Conservation (phyloP, 2,329 filamentous ascomycete species). For the Hymenoscyphus infarciens region DNA sequence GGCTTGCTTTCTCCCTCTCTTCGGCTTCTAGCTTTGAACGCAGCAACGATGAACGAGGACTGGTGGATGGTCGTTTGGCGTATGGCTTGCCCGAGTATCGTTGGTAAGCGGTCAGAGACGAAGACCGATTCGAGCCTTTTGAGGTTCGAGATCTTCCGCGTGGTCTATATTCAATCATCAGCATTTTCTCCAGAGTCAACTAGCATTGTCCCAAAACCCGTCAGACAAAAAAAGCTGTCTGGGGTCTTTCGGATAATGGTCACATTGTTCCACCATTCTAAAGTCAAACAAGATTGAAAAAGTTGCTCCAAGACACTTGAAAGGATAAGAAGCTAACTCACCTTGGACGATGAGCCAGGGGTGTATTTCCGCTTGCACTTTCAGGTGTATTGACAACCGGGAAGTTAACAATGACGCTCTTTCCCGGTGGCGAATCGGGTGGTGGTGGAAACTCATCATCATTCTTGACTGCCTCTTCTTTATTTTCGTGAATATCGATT, state of each 20-base stretch:
- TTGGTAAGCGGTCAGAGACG: background rate
- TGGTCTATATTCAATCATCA: background rate
- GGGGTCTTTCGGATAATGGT: no score
- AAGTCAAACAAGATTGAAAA: no score
- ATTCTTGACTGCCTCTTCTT: background rate
- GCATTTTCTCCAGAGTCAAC: background rate
- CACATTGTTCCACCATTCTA: no score
- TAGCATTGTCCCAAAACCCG: background rate
- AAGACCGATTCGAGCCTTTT: background rate
- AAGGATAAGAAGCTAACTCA: background rate
- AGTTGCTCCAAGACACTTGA: no score
- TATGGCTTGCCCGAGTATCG: background rate
- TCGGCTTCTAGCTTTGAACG: background rate
- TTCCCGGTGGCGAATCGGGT: background rate
- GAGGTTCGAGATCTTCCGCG: background rate
- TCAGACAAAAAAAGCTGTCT: no score
- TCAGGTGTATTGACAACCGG: background rate
- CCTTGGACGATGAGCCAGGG: background rate
- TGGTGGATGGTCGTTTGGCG: background rate
- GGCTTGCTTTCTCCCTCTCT: background rate
- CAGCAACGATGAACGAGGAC: background rate
- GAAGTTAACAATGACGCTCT: background rate
- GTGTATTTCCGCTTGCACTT: background rate
- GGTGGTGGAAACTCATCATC: background rate
- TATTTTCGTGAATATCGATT: background rate